phyloP scores from a whole-genome alignment of 2,329 filamentous ascomycete species.

The Dothiorella sarmentorum region DNA sequence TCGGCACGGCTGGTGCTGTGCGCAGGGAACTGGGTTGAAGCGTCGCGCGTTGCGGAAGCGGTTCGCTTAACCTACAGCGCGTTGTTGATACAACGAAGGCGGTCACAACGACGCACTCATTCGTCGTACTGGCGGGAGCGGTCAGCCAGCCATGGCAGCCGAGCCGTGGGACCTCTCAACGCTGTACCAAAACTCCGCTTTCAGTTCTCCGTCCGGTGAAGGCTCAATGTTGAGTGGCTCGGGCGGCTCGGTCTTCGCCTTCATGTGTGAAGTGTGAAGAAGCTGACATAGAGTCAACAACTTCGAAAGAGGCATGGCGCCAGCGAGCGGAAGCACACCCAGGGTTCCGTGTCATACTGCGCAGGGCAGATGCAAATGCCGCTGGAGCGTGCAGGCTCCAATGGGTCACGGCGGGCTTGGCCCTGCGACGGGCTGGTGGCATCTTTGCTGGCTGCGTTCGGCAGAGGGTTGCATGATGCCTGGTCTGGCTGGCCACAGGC shows the following conservation, averaged over 20 bases:
- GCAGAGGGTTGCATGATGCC: slow-evolving; percentile 1
- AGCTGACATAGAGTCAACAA: slow-evolving; percentile 8
- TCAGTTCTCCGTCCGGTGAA: background rate
- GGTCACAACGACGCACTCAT: background rate
- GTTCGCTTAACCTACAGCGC: slow-evolving; percentile 8
- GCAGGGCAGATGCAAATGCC: background rate
- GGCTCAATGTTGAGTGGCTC: background rate
- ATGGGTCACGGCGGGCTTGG: background rate
- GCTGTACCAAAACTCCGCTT: background rate
- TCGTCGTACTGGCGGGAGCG: background rate
- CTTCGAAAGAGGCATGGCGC: background rate
- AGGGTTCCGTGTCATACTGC: background rate
- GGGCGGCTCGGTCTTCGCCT: too few species aligned
- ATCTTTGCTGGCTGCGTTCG: background rate
- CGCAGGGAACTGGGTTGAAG: slow-evolving; percentile 4
- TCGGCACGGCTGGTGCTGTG: background rate
- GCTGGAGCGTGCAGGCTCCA: background rate
- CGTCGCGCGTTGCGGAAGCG: slow-evolving; percentile 1
- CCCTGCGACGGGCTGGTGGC: background rate
- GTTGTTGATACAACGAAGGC: slow-evolving; percentile 7
- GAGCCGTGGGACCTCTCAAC: slow-evolving; percentile 7
- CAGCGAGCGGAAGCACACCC: background rate
- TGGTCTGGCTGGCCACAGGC: background rate
- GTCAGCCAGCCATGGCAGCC: background rate
- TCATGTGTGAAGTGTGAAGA: background rate